These are phyloP conservation scores for Lumnitzera littorea DNA, from an alignment of 345 rosid genomes.

Conservation along the genomic window DNA sequence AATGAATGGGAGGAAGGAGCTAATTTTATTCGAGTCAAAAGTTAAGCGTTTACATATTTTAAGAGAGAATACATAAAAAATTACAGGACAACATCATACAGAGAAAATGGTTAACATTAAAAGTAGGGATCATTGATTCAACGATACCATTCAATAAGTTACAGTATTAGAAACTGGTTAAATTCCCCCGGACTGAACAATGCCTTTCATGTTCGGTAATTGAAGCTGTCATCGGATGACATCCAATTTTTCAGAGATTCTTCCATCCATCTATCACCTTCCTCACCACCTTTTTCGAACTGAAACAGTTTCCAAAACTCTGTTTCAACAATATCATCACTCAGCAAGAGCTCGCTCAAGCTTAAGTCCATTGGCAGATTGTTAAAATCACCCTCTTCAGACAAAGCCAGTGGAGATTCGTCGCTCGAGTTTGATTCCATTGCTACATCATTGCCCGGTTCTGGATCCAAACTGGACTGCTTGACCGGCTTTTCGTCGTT, in stretches of 20 bases:
- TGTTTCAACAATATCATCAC: constrained; percentile 19
- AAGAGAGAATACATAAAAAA: too few species aligned
- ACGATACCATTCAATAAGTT: too few species aligned
- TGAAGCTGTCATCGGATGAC: too few species aligned
- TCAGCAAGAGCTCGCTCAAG: constrained; percentile 13
- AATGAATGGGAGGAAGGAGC: too few species aligned
- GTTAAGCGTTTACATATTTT: too few species aligned
- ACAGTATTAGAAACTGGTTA: too few species aligned
- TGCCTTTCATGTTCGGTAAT: constrained; percentile 11
- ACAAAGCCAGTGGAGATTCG: background rate
- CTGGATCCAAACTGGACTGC: background rate
- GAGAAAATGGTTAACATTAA: too few species aligned
- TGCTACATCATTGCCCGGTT: background rate
- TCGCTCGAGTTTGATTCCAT: background rate
- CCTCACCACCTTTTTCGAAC: background rate
- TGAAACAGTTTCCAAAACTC: constrained; percentile 17
- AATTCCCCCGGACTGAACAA: background rate
- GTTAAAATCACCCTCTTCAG: constrained; percentile 3
- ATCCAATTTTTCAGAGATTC: constrained; percentile 1
- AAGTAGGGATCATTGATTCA: too few species aligned
- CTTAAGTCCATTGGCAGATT: constrained; percentile 11
- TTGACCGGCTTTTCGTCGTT: background rate
- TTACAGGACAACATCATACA: too few species aligned
- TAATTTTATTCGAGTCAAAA: too few species aligned
- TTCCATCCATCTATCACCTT: constrained; percentile 18